Evolutionary conservation across 2,329 filamentous ascomycete genomes (phyloP).

Genomic region (Nemania sp.): DNA sequence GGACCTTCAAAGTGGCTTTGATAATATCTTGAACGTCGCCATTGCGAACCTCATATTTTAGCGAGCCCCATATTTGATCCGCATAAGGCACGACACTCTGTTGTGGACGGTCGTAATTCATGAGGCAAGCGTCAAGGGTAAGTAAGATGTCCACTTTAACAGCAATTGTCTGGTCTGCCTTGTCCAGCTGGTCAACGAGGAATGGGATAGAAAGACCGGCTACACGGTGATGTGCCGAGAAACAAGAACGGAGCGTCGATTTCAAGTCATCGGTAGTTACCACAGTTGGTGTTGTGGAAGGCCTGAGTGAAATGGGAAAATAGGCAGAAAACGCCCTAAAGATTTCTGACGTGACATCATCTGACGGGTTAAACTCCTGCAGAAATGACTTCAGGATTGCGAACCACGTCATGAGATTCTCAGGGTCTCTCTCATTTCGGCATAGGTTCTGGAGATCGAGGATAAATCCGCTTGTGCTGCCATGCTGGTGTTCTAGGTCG

Average conservation of each 20-base stretch:
- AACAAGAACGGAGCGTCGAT: conserved; percentile 64
- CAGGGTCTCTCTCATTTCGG: conserved; percentile 67
- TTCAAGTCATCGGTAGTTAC: conserved; percentile 70
- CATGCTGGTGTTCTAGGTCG: conserved; percentile 60
- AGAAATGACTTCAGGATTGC: conserved; percentile 61
- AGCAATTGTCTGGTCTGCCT: conserved; percentile 68
- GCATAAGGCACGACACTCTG: conserved; percentile 62
- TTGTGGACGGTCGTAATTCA: conserved; percentile 60
- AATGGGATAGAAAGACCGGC: conserved; percentile 64
- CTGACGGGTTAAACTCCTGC: conserved; percentile 58
- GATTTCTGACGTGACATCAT: conserved; percentile 61
- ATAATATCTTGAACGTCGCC: conserved; percentile 70
- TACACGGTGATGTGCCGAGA: conserved; percentile 62
- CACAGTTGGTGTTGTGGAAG: conserved; percentile 60
- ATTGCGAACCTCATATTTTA: conserved; percentile 73
- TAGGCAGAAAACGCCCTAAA: conserved; percentile 70
- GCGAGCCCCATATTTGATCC: conserved; percentile 67
- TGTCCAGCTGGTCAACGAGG: conserved; percentile 68
- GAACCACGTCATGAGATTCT: conserved; percentile 70
- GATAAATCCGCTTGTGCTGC: conserved; percentile 60
- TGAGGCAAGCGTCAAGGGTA: conserved; percentile 66
- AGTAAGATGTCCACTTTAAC: conserved; percentile 71
- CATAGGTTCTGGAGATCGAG: conserved; percentile 64
- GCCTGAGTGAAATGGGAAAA: conserved; percentile 69
- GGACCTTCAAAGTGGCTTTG: conserved; percentile 66